These are phyloP conservation scores for Penicillium decumbens DNA, from an alignment of 2,329 filamentous ascomycete species.

Conservation along the genomic window DNA sequence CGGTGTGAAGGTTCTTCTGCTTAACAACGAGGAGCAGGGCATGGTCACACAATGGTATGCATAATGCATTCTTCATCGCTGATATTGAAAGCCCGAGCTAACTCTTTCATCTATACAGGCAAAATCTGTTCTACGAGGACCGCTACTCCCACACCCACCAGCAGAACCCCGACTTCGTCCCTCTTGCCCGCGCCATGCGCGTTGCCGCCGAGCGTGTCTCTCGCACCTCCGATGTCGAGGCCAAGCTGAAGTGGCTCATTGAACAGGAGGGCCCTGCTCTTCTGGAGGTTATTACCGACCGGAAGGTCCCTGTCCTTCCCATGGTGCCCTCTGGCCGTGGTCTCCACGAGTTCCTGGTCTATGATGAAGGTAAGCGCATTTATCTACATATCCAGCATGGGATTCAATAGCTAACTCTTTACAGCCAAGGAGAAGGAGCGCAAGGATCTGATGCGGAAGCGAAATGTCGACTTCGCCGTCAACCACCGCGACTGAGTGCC, in stretches of 20 bases:
- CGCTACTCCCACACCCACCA: slow-evolving; percentile 90
- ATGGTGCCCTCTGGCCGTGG: slow-evolving; percentile 89
- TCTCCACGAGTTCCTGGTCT: slow-evolving; percentile 89
- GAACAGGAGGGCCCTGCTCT: slow-evolving; percentile 85
- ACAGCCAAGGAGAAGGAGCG: slow-evolving; percentile 64
- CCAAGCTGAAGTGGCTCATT: slow-evolving; percentile 81
- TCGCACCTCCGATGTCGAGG: slow-evolving; percentile 71
- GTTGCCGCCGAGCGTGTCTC: slow-evolving; percentile 68
- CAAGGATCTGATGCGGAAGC: slow-evolving; percentile 61
- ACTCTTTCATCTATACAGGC: slow-evolving; percentile 45
- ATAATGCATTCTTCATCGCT: background rate
- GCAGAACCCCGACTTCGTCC: slow-evolving; percentile 92
- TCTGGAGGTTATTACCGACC: slow-evolving; percentile 85
- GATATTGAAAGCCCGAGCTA: background rate
- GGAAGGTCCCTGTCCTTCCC: slow-evolving; percentile 76
- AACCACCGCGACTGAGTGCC: slow-evolving; percentile 20
- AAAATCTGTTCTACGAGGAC: slow-evolving; percentile 95
- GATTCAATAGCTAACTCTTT: background rate
- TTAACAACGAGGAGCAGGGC: slow-evolving; percentile 97
- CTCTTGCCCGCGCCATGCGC: slow-evolving; percentile 85
- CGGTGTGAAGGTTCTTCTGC: slow-evolving; percentile 85
- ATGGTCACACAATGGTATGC: slow-evolving; percentile 86
- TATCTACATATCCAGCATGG: background rate
- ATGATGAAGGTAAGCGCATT: slow-evolving; percentile 63
- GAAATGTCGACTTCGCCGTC: slow-evolving; percentile 41